A percentile compares a stretch with the other conserved stretches of the same genome.
phyloP scores from a whole-genome alignment of 257 asterid genomes.

The Solanum dulcamara region DNA sequence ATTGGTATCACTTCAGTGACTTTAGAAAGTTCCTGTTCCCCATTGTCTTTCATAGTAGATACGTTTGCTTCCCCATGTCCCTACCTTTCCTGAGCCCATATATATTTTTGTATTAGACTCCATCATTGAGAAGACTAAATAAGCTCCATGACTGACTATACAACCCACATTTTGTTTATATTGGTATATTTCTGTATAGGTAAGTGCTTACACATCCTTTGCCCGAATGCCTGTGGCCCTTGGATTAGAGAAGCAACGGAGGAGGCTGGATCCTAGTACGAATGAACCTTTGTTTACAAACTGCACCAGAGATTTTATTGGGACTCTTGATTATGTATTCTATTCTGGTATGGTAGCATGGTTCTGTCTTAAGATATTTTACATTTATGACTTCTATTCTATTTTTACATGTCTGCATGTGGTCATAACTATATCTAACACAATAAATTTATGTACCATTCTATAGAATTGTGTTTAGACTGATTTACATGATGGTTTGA shows the following conservation, averaged over 20 bases:
- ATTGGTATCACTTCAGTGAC: slow-evolving; percentile 39
- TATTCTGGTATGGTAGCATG: slow-evolving; percentile 56
- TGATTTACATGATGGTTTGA: not conserved
- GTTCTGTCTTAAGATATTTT: not conserved
- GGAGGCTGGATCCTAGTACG: slow-evolving; percentile 74
- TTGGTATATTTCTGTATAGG: slow-evolving; percentile 31
- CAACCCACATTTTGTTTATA: not conserved
- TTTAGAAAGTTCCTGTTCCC: not conserved
- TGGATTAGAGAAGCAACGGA: slow-evolving; percentile 62
- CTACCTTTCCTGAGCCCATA: not conserved
- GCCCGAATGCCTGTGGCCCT: slow-evolving; percentile 60
- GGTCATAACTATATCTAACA: not conserved
- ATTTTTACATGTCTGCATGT: not conserved
- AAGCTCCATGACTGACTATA: not conserved
- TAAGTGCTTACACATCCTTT: slow-evolving; percentile 94
- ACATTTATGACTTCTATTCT: not conserved
- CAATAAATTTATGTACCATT: not conserved
- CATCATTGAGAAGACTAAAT: not conserved
- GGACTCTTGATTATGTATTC: slow-evolving; percentile 90
- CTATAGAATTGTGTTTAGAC: not conserved
- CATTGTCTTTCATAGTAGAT: not conserved
- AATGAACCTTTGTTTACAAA: slow-evolving; percentile 88
- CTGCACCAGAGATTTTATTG: slow-evolving; percentile 84
- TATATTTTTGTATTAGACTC: not conserved
- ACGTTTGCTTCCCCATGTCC: not conserved